Conservation (phyloP, 768 basidiomycete species). For the Nidularia pulvinata region DNA sequence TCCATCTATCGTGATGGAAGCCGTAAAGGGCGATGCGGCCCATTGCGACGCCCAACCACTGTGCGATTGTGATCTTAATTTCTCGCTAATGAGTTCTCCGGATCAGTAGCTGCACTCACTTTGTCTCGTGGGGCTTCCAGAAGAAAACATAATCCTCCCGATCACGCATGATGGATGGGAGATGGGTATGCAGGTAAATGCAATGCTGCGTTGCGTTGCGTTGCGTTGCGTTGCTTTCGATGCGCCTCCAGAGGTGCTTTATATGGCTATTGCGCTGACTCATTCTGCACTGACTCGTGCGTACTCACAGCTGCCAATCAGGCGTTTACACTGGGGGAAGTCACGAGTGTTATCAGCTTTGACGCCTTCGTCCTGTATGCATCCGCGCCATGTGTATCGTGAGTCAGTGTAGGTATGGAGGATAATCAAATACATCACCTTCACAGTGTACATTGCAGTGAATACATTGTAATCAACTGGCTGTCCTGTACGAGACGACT, state of each 20-base stretch:
- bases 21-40: slow-evolving; percentile 46
- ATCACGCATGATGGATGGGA: slow-evolving; percentile 8
- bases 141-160: slow-evolving; percentile 42
- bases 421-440: too few species aligned
- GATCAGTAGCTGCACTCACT: slow-evolving; percentile 26
- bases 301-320: too few species aligned
- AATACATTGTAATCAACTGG: too few species aligned
- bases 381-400: too few species aligned
- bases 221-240: neutral
- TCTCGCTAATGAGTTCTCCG: neutral
- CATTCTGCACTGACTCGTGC: too few species aligned
- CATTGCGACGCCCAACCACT: slow-evolving; percentile 53
- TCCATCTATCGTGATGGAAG: slow-evolving; percentile 23
- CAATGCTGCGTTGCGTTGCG: neutral
- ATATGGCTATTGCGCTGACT: too few species aligned
- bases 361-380: too few species aligned
- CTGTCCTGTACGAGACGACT: too few species aligned
- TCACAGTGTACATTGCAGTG: too few species aligned
- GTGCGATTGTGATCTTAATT: neutral
- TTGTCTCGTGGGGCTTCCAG: slow-evolving; percentile 37
- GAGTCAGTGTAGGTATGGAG: too few species aligned
- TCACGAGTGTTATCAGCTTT: too few species aligned
- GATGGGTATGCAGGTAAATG: neutral
- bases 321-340: too few species aligned
- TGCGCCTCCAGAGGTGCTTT: neutral